Base-by-base conservation (phyloP, 202 grass and related monocot species). In the Alloteropsis angusta region DNA sequence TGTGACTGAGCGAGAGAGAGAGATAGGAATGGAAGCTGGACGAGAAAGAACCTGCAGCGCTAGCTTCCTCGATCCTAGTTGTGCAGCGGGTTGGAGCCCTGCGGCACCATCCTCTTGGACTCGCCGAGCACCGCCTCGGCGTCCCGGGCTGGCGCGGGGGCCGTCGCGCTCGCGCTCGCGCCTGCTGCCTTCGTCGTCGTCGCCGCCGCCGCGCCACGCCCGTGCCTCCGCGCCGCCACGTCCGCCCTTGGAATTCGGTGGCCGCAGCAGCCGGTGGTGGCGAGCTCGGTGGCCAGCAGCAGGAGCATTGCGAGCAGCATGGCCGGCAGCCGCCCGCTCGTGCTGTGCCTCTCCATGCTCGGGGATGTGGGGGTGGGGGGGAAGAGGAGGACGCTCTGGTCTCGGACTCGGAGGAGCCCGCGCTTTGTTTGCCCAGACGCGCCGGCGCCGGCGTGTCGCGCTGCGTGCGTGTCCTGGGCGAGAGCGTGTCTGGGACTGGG, bases 71-170 rank as follows among this genome's bases (percentile, higher is more conserved):
- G 34, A 12, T 8, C 75, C 88, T 92, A 95, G 86, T 95, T 95
- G 81, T 95, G 92, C 73, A 95, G 82, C 57, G 92, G 92, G 85
- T 95, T 95, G 16, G 92, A 85, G 49, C 92, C 89, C 82, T 84
- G 81, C 19, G 92, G 92, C 7, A 95, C 92, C 81, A 89, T 30
- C 76, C 92, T 89, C 84, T 95, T 89, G 32, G 92, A 87, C 9
- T 68, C 87, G 22, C 84, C 82, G 3, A 85, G 57, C 57, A 2
- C 36, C 12, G 63, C 55, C 9, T 68, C 74, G 49, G 56, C 82
- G 30, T 44, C 21, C 18, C 2, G 39, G 13, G 30, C 42, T 11
- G 56, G 21, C 9, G 78, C 36, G 0, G 50, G 50, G 3, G 67
- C 17, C 9, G 71, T 16, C 34, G 36, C 67, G 1, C 67, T 47